Evolutionary conservation across 345 rosid species (phyloP).

Genomic region (Eutrema yunnanense): DNA sequence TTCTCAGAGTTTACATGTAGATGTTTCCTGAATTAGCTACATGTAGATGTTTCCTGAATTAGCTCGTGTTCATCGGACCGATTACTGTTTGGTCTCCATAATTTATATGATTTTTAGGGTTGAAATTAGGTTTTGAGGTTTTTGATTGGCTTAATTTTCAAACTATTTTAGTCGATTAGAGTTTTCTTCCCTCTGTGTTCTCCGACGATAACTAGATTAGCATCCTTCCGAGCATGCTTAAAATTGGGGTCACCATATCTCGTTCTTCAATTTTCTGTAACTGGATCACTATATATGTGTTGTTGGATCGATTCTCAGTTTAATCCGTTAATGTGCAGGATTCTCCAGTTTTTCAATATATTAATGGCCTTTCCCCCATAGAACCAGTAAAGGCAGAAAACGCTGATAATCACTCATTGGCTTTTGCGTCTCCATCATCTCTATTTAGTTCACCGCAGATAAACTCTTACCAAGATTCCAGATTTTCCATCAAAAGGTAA

Average conservation of each 20-base stretch:
- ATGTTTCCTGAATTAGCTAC: background rate
- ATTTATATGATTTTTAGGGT: background rate
- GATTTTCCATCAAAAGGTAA: constrained; percentile 45
- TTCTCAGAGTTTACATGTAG: background rate
- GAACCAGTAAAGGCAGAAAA: constrained; percentile 39
- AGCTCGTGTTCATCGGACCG: background rate
- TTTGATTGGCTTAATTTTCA: background rate
- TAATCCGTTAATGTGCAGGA: constrained; percentile 37
- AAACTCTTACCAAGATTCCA: constrained; percentile 31
- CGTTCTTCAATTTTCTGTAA: background rate
- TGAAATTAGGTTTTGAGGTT: background rate
- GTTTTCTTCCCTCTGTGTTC: background rate
- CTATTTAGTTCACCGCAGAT: constrained; percentile 46
- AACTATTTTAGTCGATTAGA: no score
- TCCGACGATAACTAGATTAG: background rate
- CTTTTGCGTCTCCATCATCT: constrained; percentile 47
- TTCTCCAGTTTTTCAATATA: constrained; percentile 68
- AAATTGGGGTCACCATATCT: background rate
- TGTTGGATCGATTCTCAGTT: background rate
- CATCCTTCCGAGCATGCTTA: background rate
- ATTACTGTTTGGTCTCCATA: background rate
- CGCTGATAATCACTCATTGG: constrained; percentile 28
- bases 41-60: background rate
- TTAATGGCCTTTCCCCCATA: constrained; percentile 55
- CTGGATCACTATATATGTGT: background rate